phyloP scores from a whole-genome alignment of 2,329 filamentous ascomycete genomes.

The Diaporthe ilicicola region DNA sequence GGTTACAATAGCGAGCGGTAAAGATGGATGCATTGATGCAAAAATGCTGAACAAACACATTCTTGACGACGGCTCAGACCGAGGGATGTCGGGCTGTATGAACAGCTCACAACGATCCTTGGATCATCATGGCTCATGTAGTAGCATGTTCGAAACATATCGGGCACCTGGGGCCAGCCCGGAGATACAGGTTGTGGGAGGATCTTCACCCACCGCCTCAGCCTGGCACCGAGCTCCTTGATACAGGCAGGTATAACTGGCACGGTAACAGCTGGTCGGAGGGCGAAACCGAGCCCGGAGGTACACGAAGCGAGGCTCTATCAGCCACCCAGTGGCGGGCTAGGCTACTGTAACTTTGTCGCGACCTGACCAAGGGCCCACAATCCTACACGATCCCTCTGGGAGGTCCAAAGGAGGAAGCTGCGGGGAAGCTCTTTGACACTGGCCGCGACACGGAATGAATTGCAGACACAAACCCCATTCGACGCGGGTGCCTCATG shows the following conservation, averaged over 20 bases:
- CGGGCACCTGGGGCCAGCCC: slow-evolving; percentile 20
- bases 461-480: slow-evolving; percentile 11
- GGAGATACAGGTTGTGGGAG: neutral
- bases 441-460: slow-evolving; percentile 20
- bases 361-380: slow-evolving; percentile 1
- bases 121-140: neutral
- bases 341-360: neutral
- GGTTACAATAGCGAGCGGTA: slow-evolving; percentile 9
- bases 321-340: slow-evolving; percentile 3
- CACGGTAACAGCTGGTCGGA: neutral
- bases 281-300: slow-evolving; percentile 11
- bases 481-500: slow-evolving; percentile 14
- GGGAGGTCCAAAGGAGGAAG: neutral
- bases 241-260: slow-evolving; percentile 2
- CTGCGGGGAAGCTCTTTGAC: slow-evolving; percentile 13
- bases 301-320: slow-evolving; percentile 10
- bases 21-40: neutral
- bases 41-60: slow-evolving; percentile 5
- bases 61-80: neutral
- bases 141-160: slow-evolving; percentile 20
- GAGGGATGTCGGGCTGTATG: slow-evolving; percentile 1
- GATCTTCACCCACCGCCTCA: slow-evolving; percentile 20
- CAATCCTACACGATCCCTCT: slow-evolving; percentile 24
- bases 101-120: neutral
- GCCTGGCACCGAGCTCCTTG: slow-evolving; percentile 11